These are phyloP conservation scores for Triglochin maritima DNA, from an alignment of 106 monocot genomes.

Conservation along the genomic window DNA sequence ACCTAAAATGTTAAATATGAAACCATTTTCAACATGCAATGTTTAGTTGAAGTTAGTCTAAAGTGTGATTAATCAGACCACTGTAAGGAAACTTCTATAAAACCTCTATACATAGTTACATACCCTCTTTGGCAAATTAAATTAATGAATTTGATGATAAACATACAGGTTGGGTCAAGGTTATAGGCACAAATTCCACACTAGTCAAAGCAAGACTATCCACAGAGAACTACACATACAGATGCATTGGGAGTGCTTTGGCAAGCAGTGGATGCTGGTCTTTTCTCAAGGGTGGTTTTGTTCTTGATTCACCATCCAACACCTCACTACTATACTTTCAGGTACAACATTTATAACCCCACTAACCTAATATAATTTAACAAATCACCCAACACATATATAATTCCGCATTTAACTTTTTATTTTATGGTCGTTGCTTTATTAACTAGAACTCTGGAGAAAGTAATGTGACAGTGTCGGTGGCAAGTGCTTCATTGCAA, in stretches of 20 bases:
- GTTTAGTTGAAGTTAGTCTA: no score
- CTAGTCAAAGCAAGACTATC: conserved; percentile 56
- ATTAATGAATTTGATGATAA: no score
- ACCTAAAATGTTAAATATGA: no score
- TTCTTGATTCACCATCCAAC: conserved; percentile 46
- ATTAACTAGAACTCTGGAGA: conserved; percentile 21
- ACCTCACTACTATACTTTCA: conserved; percentile 62
- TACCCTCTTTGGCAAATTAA: no score
- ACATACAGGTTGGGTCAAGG: conserved; percentile 74
- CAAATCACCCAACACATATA: background rate
- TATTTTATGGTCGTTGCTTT: background rate
- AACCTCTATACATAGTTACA: no score
- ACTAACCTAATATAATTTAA: background rate
- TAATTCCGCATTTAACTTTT: background rate
- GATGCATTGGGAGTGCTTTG: conserved; percentile 62
- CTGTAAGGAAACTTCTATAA: no score
- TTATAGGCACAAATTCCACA: conserved; percentile 38
- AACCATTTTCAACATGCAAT: no score
- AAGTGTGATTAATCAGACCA: no score
- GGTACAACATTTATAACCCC: conserved; percentile 13
- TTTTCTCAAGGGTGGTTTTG: conserved; percentile 89
- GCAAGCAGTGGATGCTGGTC: conserved; percentile 75
- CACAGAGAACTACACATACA: conserved; percentile 31
- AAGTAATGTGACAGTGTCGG: conserved; percentile 26
- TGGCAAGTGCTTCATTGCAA: conserved; percentile 60